phyloP scores from a whole-genome alignment of 75 land plant species.

The Selaginella moellendorffii region DNA sequence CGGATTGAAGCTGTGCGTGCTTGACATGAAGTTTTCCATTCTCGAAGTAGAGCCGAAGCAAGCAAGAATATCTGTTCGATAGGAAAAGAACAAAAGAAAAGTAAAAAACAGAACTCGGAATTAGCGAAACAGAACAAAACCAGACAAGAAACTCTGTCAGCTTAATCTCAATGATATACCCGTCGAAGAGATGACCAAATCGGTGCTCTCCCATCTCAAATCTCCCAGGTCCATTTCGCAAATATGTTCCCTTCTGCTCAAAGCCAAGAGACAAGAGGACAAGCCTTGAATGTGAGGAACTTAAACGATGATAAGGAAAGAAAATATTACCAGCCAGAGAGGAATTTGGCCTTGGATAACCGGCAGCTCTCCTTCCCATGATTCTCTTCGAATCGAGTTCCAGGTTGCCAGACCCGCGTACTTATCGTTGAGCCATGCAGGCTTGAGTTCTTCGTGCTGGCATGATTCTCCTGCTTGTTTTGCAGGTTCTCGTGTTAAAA shows the following conservation, averaged over 20 bases:
- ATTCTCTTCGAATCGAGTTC: conserved; percentile 41
- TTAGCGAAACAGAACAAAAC: no score
- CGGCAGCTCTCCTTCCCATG: conserved; percentile 62
- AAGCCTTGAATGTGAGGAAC: background rate
- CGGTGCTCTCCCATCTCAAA: conserved; percentile 50
- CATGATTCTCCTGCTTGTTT: no score
- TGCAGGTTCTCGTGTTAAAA: no score
- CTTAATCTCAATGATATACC: conserved; percentile 13
- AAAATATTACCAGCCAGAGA: conserved; percentile 41
- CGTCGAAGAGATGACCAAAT: conserved; percentile 71
- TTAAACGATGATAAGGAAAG: background rate
- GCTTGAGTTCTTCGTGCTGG: background rate
- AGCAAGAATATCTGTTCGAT: conserved; percentile 26
- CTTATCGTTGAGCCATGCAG: background rate
- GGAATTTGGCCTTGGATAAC: conserved; percentile 50
- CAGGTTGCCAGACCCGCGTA: conserved; percentile 35
- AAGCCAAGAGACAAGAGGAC: background rate
- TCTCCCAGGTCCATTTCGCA: conserved; percentile 62
- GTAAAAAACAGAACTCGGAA: no score
- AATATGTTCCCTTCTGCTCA: conserved; percentile 57
- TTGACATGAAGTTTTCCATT: conserved; percentile 33
- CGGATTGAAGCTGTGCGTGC: conserved; percentile 60
- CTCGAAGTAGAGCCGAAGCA: conserved; percentile 47
- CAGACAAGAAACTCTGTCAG: no score
- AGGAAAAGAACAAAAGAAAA: background rate